Evolutionary conservation across 805 yeast species (phyloP).

Genomic region (Alloascoidea hylecoeti): DNA sequence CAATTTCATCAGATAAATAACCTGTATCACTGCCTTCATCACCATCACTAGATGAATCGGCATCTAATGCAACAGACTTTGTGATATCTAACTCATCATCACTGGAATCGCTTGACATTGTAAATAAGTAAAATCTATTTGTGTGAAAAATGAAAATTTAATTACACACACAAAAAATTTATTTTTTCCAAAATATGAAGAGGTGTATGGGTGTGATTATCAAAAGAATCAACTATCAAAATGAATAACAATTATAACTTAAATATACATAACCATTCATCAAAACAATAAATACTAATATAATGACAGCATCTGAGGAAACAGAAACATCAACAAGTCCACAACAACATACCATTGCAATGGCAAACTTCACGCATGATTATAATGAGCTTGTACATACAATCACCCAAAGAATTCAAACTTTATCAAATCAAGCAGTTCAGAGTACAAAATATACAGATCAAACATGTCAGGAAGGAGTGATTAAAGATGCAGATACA

Average conservation of each 20-base stretch:
- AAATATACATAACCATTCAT: too few species aligned
- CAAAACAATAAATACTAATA: too few species aligned
- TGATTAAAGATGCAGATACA: neutral
- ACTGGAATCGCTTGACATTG: slow-evolving; percentile 4
- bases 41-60: slow-evolving; percentile 5
- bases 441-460: neutral
- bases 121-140: too few species aligned
- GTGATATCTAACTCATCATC: slow-evolving; percentile 14
- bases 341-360: neutral
- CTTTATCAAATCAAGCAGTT: neutral
- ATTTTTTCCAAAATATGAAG: too few species aligned
- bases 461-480: neutral
- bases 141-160: too few species aligned
- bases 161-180: too few species aligned
- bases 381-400: neutral
- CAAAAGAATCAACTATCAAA: too few species aligned
- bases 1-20: slow-evolving; percentile 13
- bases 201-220: too few species aligned
- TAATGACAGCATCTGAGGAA: too few species aligned
- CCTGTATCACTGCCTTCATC: slow-evolving; percentile 6
- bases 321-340: too few species aligned
- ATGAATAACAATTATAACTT: too few species aligned
- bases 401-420: neutral
- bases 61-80: slow-evolving; percentile 9
- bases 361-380: neutral